Evolutionary conservation across 352 stramenopile species (phyloP), one percentile per base, ranked within the genome.

Genomic region (Globisporangium paroecandrum): DNA sequence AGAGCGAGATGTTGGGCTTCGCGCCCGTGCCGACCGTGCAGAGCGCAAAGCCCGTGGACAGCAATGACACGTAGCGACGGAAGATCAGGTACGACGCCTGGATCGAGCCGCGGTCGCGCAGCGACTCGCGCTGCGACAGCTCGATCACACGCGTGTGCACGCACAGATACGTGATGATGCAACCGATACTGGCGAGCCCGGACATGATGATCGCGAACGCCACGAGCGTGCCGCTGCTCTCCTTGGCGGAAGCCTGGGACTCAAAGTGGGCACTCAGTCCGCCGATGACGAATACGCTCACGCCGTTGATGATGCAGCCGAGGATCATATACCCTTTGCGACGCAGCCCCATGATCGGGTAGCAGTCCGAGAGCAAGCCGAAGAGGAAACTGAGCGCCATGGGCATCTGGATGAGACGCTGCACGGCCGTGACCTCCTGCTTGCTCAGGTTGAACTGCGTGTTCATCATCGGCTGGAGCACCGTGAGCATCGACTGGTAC

Each of bases 261-360:
- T 82, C 73, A n/a, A 90, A 78, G 60, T 75, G 69, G 1, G 79
- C 75, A 61, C 81, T 90, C 4, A 91, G 62, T 10, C 66, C 77
- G 0, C 76, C 85, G 57, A 93, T 86, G 32, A 74, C 61, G 34
- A 91, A 81, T 49, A 91, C 74, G 25, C 73, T 77, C n/a, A 83
- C 70, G 32, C 71, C 83, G 65, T 89, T 91, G 63, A 91, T 69
- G 68, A 85, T 70, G 54, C 75, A 83, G 5, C 94, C 94, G 38
- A 95, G 64, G 43, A 97, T 87, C 77, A 97, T 97, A 76, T 97
- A 98, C 13, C 87, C 85, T 76, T 97, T 97, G 55, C 91, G 83
- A 24, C 88, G 90, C 20, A 94, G 78, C 2, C 91, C 90, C 77
- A 91, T 89, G 76, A 98, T 94, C 38, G 94, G 92, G 68, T 96